Percentiles rank a stretch among this genome's conserved stretches.
These are phyloP conservation scores for Rhodosporidiobolus odoratus DNA, from an alignment of 768 basidiomycete genomes.

Conservation along the genomic window DNA sequence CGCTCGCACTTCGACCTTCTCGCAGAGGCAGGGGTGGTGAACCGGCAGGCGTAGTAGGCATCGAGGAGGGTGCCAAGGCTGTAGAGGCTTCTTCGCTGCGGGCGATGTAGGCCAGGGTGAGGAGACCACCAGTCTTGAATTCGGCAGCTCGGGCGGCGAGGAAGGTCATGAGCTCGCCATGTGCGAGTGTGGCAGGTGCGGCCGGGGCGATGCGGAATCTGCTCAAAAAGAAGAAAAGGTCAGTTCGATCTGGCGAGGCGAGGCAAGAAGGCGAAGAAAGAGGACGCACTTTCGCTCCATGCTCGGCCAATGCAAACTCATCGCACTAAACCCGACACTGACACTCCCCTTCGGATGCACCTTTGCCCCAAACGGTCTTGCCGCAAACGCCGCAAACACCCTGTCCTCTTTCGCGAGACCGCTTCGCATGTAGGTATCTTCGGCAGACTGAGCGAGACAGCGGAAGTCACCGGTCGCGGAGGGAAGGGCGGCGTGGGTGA, in stretches of 20 bases:
- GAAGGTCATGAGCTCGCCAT: conserved; percentile 40
- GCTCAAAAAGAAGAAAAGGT: not conserved
- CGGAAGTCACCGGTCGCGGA: conserved; percentile 33
- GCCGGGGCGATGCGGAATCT: conserved; percentile 31
- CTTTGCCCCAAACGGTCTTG: conserved; percentile 35
- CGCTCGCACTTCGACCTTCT: not conserved
- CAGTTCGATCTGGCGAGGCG: not conserved
- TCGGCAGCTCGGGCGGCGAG: conserved; percentile 39
- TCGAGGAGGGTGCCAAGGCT: not conserved
- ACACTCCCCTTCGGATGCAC: conserved; percentile 37
- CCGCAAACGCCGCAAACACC: conserved; percentile 34
- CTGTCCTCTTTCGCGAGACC: conserved; percentile 14
- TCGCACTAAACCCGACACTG: conserved; percentile 39
- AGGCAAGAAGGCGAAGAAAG: not conserved
- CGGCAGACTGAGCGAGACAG: conserved; percentile 13
- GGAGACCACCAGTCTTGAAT: conserved; percentile 40
- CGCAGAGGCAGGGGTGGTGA: not conserved
- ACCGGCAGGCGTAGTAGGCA: conserved; percentile 15
- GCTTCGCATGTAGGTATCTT: conserved; percentile 4
- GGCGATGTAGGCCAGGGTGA: conserved; percentile 40
- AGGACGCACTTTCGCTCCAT: conserved; percentile 31
- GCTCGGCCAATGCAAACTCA: conserved; percentile 41
- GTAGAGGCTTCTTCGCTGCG: conserved; percentile 28
- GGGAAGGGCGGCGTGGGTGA: conserved; percentile 31
- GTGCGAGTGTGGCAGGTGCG: conserved; percentile 37